Evolutionary conservation across 441 rosid genomes (phyloP), one percentile per base, ranked within the genome.

Genomic region (Adansonia madagascariensis): DNA sequence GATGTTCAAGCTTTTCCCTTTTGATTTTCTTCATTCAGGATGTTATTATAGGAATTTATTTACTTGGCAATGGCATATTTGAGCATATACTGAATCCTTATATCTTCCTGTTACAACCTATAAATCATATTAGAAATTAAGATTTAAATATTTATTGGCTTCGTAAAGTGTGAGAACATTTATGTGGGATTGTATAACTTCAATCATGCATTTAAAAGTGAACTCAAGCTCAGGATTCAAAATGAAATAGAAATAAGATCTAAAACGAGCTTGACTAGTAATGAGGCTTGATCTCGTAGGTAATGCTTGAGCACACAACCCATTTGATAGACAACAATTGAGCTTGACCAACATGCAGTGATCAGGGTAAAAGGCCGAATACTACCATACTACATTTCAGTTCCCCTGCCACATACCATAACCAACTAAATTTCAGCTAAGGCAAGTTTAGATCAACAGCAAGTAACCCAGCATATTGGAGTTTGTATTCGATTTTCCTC

Each of bases 201-300:
- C 46, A n/a, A 63, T 35, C n/a, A 63, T 31, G 20, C 8, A 17
- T 35, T 35, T 8, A 35, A 62, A 63, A 14, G 47, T 15, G 47
- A 35, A 10, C 18, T 63, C 68, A 63, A 15, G 46, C 47, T 63
- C 20, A 27, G 43, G 9, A 31, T 15, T 59, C 2, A 15, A 63
- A 35, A 63, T 15, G 20, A 63, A 15, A 15, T 63, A n/a, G 22
- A 63, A 60, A 24, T 3, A 20, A 27, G 65, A 62, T 31, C 41
- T 31, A 12, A 31, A 31, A 63, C 3, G 47, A 63, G 68, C 68
- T 35, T 35, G 68, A 63, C 22, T 35, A 63, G 68, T 63, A 35
- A 63, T 35, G 46, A 63, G 68, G 47, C 44, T 63, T n/a, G 11
- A 63, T 35, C 20, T 60, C 69, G n/a, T 62, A 62, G 35, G 4